Evolutionary conservation across 2,329 filamentous ascomycete species (phyloP).

Genomic region (Xylaria multiplex): DNA sequence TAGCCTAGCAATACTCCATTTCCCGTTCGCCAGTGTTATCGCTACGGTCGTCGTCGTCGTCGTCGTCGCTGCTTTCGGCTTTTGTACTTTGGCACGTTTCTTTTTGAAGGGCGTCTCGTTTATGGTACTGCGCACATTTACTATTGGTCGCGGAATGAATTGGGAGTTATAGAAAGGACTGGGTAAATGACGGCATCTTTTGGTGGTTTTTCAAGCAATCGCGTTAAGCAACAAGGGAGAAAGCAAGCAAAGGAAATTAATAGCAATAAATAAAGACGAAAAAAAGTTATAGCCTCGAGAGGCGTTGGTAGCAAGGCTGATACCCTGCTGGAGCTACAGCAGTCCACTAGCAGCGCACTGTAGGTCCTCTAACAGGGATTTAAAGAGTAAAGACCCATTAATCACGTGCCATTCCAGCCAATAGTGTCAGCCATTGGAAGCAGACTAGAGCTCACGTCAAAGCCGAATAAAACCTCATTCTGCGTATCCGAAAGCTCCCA

Average conservation of each 20-base stretch:
- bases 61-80: constrained; percentile 58
- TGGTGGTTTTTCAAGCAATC: neutral
- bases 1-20: constrained; percentile 65
- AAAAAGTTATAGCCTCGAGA: constrained; percentile 42
- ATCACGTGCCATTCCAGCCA: constrained; percentile 45
- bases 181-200: neutral
- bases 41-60: constrained; percentile 37
- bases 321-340: neutral
- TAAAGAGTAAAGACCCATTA: constrained; percentile 36
- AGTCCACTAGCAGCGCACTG: constrained; percentile 4
- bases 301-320: constrained; percentile 42
- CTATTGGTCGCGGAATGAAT: neutral
- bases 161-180: neutral
- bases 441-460: constrained; percentile 37
- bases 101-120: constrained; percentile 58
- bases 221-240: neutral
- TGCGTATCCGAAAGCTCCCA: constrained; percentile 41
- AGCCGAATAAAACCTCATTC: constrained; percentile 52
- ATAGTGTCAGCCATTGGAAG: constrained; percentile 39
- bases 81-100: constrained; percentile 60
- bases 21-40: constrained; percentile 53
- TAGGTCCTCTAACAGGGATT: constrained; percentile 24
- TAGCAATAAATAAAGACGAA: constrained; percentile 1
- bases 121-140: constrained; percentile 46
- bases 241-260: too few species aligned